phyloP scores from a whole-genome alignment of 805 yeast genomes.

The Vanderwaltozyma verrucispora region DNA sequence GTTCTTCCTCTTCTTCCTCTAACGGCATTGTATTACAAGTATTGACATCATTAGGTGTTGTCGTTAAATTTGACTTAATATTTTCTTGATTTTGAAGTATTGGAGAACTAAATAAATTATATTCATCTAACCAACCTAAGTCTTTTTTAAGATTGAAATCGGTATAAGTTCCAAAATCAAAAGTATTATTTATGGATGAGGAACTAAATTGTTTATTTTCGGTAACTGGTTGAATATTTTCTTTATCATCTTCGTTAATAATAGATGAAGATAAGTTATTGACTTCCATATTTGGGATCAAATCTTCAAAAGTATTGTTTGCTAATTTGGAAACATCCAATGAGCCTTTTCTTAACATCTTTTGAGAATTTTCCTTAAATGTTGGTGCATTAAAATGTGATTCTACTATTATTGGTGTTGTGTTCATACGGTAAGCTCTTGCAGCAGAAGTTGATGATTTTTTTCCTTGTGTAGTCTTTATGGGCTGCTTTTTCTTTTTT shows the following conservation, averaged over 20 bases:
- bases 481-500: constrained; percentile 15
- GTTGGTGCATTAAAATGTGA: neutral
- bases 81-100: constrained; percentile 2
- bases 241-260: constrained; percentile 15
- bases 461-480: neutral
- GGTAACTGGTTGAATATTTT: constrained; percentile 18
- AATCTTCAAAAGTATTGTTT: neutral
- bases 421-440: constrained; percentile 12
- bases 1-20: constrained; percentile 9
- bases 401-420: constrained; percentile 10
- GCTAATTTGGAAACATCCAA: neutral
- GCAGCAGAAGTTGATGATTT: constrained; percentile 3
- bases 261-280: neutral
- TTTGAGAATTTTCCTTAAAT: neutral
- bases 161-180: constrained; percentile 12
- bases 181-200: constrained; percentile 1
- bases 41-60: constrained; percentile 14
- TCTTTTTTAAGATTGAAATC: constrained; percentile 6
- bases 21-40: constrained; percentile 12
- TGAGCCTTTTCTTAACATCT: constrained; percentile 1
- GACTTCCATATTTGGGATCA: constrained; percentile 1
- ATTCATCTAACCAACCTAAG: constrained; percentile 18
- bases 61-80: constrained; percentile 5
- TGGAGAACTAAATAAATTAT: constrained; percentile 11
- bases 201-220: neutral